Evolutionary conservation across 345 rosid genomes (phyloP).

Genomic region (Citrus trifoliata): DNA sequence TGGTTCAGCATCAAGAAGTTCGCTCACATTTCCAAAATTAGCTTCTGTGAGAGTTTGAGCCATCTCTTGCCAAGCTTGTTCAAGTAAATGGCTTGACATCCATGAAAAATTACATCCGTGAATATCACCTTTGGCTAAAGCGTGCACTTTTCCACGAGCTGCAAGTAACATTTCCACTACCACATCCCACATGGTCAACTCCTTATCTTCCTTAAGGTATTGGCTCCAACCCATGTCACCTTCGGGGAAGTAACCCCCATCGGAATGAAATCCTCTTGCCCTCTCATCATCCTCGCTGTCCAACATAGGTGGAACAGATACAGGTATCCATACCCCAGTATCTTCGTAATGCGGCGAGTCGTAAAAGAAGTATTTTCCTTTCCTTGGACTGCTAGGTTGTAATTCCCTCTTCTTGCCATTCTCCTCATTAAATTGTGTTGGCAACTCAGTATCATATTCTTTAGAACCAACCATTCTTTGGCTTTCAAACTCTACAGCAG

Average conservation of each 20-base stretch:
- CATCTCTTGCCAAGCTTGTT: conserved; percentile 98
- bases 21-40: conserved; percentile 57
- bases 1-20: conserved; percentile 82
- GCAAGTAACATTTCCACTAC: conserved; percentile 76
- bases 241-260: conserved; percentile 92
- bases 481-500: neutral
- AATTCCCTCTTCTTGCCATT: conserved; percentile 17
- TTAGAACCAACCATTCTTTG: conserved; percentile 11
- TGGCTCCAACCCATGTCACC: conserved; percentile 87
- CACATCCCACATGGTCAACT: conserved; percentile 96
- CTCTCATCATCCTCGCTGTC: conserved; percentile 65
- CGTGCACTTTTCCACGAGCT: conserved; percentile 78
- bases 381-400: conserved; percentile 24
- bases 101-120: conserved; percentile 47
- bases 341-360: conserved; percentile 78
- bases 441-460: conserved; percentile 19
- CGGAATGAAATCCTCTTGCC: conserved; percentile 52
- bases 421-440: neutral
- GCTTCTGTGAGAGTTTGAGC: conserved; percentile 81
- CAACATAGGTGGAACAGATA: conserved; percentile 90
- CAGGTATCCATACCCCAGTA: conserved; percentile 95
- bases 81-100: conserved; percentile 65
- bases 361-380: conserved; percentile 74
- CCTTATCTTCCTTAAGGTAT: conserved; percentile 55
- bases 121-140: conserved; percentile 65